Conservation (phyloP, 2,329 filamentous ascomycete genomes). For the Cordyceps cicadae region DNA sequence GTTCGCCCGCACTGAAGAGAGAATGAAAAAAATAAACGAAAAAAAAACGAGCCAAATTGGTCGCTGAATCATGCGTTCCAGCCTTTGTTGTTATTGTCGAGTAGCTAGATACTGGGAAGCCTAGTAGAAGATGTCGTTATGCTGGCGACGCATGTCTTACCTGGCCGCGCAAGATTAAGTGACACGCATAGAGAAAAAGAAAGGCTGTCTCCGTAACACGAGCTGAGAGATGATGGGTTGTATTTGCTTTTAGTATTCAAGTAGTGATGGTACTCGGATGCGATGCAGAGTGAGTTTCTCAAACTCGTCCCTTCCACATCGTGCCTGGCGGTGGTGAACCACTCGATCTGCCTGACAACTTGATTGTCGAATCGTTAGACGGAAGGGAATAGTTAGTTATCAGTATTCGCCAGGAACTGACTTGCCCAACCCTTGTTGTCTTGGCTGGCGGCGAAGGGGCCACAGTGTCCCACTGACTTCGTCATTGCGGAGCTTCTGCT, state of each 20-base stretch:
- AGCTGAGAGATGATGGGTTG: background rate
- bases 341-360: background rate
- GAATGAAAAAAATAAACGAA: background rate
- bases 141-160: constrained; percentile 1
- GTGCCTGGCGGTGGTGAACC: background rate
- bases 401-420: background rate
- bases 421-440: background rate
- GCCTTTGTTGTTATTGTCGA: background rate
- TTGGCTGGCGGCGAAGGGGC: background rate
- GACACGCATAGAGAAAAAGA: background rate
- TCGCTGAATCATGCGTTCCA: background rate
- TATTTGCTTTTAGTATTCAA: background rate
- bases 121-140: background rate
- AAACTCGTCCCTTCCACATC: background rate
- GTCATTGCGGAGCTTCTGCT: constrained; percentile 6
- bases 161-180: background rate
- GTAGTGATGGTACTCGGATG: too few species aligned
- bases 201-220: background rate
- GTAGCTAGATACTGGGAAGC: too few species aligned
- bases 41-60: background rate
- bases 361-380: background rate
- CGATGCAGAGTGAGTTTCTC: background rate
- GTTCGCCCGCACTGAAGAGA: background rate
- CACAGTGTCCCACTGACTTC: constrained; percentile 3
- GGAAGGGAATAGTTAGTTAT: background rate